These are phyloP conservation scores for Cercospora janseana DNA, from an alignment of 2,329 filamentous ascomycete species.

Conservation along the genomic window DNA sequence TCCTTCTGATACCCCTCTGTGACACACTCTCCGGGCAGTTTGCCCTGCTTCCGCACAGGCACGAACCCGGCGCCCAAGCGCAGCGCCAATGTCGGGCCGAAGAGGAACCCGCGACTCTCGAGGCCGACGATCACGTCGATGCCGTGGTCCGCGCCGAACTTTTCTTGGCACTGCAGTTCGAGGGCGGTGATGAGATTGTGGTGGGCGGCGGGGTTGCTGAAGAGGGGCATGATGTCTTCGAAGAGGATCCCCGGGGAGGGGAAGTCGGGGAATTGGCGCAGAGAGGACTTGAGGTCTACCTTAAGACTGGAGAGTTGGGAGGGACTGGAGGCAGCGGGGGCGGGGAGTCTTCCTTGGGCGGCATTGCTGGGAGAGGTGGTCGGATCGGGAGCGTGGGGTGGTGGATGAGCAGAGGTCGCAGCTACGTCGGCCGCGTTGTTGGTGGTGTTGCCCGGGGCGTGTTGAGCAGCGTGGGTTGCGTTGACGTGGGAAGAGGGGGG, in stretches of 20 bases:
- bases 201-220: conserved; percentile 74
- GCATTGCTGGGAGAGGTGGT: conserved; percentile 36
- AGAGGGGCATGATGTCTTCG: conserved; percentile 96
- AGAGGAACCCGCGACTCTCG: conserved; percentile 92
- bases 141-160: conserved; percentile 50
- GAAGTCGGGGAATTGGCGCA: conserved; percentile 89
- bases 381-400: conserved; percentile 29
- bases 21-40: conserved; percentile 84
- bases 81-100: conserved; percentile 85
- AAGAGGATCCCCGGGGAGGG: conserved; percentile 90
- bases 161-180: conserved; percentile 72
- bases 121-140: conserved; percentile 85
- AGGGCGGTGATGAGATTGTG: conserved; percentile 76
- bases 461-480: conserved; percentile 14
- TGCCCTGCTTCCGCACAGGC: conserved; percentile 90
- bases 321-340: conserved; percentile 49
- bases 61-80: conserved; percentile 82
- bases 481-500: conserved; percentile 15
- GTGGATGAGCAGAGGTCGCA: conserved; percentile 31
- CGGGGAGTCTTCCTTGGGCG: conserved; percentile 50
- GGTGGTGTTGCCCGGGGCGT: conserved; percentile 9
- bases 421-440: conserved; percentile 24
- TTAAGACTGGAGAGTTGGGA: conserved; percentile 55
- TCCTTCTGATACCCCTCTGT: conserved; percentile 91
- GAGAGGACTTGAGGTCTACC: conserved; percentile 65